phyloP scores from a whole-genome alignment of 2,329 filamentous ascomycete genomes.

The Sclerotinia spermophila region DNA sequence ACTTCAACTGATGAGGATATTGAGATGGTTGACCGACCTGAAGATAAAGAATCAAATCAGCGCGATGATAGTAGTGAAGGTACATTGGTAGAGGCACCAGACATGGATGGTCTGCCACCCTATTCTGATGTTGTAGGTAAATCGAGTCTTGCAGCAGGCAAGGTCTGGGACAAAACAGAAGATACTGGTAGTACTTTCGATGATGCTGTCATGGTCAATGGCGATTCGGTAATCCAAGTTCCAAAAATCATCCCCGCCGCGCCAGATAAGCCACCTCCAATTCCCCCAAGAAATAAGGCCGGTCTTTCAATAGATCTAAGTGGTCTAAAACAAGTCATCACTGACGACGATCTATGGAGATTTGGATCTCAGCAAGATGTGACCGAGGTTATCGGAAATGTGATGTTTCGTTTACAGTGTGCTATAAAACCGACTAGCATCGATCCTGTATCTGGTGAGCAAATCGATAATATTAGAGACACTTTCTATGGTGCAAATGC shows the following conservation, averaged over 20 bases:
- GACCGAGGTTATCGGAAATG: constrained; percentile 90
- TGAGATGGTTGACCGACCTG: constrained; percentile 36
- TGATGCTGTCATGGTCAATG: constrained; percentile 39
- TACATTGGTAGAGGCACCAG: constrained; percentile 39
- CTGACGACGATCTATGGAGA: constrained; percentile 36
- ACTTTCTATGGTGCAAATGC: constrained; percentile 61
- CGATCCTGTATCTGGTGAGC: constrained; percentile 64
- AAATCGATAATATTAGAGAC: constrained; percentile 75
- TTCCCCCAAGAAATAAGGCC: constrained; percentile 38
- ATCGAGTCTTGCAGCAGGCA: not conserved
- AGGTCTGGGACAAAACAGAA: constrained; percentile 6
- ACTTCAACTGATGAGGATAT: constrained; percentile 30
- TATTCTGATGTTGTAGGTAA: constrained; percentile 20
- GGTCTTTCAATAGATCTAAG: constrained; percentile 34
- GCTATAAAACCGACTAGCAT: constrained; percentile 71
- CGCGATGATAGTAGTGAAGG: constrained; percentile 39
- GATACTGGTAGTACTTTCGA: constrained; percentile 10
- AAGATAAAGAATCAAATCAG: constrained; percentile 27
- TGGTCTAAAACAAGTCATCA: constrained; percentile 30
- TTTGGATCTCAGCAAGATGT: constrained; percentile 76
- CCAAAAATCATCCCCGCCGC: constrained; percentile 17
- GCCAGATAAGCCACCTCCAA: constrained; percentile 36
- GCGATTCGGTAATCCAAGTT: constrained; percentile 25
- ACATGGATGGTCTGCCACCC: constrained; percentile 24
- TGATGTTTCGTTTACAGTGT: constrained; percentile 85